These are phyloP conservation scores for Lasiodiplodia theobromae DNA, from an alignment of 2,329 filamentous ascomycete genomes.

Conservation along the genomic window DNA sequence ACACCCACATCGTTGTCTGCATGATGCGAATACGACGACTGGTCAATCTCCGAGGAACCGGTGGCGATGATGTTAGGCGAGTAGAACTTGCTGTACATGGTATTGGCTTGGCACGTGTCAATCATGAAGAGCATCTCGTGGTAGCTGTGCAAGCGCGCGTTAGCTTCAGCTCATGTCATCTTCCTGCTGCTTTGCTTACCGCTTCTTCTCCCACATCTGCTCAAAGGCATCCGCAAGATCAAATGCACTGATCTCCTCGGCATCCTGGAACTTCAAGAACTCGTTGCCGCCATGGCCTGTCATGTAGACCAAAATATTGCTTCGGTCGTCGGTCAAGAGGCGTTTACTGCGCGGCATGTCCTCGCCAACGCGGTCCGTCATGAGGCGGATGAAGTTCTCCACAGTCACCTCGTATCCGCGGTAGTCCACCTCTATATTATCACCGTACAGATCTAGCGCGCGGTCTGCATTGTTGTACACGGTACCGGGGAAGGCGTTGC, in stretches of 20 bases:
- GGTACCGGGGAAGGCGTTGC: conserved; percentile 95
- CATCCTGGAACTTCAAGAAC: conserved; percentile 98
- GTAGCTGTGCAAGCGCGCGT: conserved; percentile 63
- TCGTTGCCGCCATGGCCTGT: conserved; percentile 97
- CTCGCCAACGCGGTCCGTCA: conserved; percentile 92
- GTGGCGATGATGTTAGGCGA: conserved; percentile 98
- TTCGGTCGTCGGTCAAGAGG: conserved; percentile 90
- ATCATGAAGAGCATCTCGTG: conserved; percentile 99
- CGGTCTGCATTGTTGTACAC: conserved; percentile 99
- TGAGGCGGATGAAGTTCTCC: conserved; percentile 94
- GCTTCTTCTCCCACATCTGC: conserved; percentile 99
- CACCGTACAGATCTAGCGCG: conserved; percentile 93
- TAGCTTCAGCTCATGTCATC: not conserved
- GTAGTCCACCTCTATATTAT: conserved; percentile 99
- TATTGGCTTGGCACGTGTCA: conserved; percentile 98
- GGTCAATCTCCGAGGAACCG: conserved; percentile 92
- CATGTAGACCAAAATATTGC: conserved; percentile 99
- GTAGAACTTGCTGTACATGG: conserved; percentile 98
- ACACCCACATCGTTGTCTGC: conserved; percentile 98
- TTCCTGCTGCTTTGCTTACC: conserved; percentile 56
- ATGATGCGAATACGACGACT: conserved; percentile 97
- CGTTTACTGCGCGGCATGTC: conserved; percentile 96
- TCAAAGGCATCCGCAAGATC: conserved; percentile 97
- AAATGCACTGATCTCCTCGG: conserved; percentile 95
- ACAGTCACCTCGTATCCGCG: conserved; percentile 98